Conservation (phyloP, 2,329 filamentous ascomycete species). For the Monosporascus ibericus region DNA sequence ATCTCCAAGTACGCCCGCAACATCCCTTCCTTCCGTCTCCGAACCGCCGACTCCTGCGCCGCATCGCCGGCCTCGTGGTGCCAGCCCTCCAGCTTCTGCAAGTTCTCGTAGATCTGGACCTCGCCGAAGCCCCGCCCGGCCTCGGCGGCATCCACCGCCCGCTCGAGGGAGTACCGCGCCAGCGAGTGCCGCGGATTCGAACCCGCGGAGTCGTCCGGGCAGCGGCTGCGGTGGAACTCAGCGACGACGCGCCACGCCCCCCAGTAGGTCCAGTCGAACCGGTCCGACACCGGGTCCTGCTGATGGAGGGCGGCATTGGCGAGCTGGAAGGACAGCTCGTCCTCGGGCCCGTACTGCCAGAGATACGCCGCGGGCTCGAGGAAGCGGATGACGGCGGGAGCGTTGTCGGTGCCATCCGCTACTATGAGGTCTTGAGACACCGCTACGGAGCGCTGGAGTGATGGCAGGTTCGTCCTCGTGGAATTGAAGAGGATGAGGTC, state of each 20-base stretch:
- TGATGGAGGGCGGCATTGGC: constrained; percentile 7
- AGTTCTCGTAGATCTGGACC: constrained; percentile 13
- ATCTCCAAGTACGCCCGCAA: constrained; percentile 9
- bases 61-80: constrained; percentile 13
- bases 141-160: constrained; percentile 11
- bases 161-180: constrained; percentile 11
- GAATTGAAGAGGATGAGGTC: constrained; percentile 12
- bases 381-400: constrained; percentile 5
- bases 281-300: constrained; percentile 4
- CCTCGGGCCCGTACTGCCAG: constrained; percentile 13
- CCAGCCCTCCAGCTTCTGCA: constrained; percentile 13
- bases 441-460: constrained; percentile 7
- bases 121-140: constrained; percentile 10
- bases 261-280: constrained; percentile 12
- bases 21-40: constrained; percentile 8
- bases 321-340: constrained; percentile 11
- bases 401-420: neutral
- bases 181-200: constrained; percentile 12
- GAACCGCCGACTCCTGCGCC: constrained; percentile 5
- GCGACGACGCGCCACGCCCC: constrained; percentile 15
- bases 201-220: constrained; percentile 2
- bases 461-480: constrained; percentile 9
- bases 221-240: constrained; percentile 11
- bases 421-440: constrained; percentile 2
- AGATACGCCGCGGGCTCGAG: constrained; percentile 12